Evolutionary conservation across 2,329 filamentous ascomycete genomes (phyloP), one percentile per base, ranked within the genome.

Genomic region (Cladosporium sp.): DNA sequence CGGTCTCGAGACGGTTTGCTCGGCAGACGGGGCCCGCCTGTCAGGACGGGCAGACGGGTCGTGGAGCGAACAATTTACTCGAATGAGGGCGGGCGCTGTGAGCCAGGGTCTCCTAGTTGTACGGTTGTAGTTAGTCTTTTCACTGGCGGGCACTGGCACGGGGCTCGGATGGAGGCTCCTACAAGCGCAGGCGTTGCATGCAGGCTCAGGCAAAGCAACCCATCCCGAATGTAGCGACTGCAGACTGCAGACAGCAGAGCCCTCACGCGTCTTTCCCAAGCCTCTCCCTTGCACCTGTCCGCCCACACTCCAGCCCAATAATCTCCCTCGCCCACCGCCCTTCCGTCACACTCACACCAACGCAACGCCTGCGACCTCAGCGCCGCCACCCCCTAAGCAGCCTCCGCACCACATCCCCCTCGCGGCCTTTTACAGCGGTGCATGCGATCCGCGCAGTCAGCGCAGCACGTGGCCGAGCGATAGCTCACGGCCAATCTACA

Each of bases 401-500:
- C 29, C 31, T 33, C 49, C 31, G 35, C 59, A 29, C 49, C 29
- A 52, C 46, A 31, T n/a, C 33, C 26, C 59, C 59, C 29, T 53
- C 46, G 28, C 37, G 21, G 16, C 40, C 33, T 40, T 16, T 44
- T 16, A 33, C 21, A 53, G 29, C 49, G n/a, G 23, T 63, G 35
- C 37, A 63, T 63, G 61, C 61, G 61, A 63, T 37, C 61, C 61
- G 61, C 61, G 61, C 61, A 44, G 33, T 46, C 61, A 56, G 61
- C 61, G 61, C 61, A 56, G 23, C 35, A 44, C 50, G 31, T 63
- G 61, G 61, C 61, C 61, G 61, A 56, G 61, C 61, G 37, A 44
- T 49, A 63, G 61, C 61, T 63, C 61, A 63, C 61, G 61, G 61
- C 61, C 61, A 63, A 55, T 56, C 35, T 16, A 63, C 50, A 52